Conservation (phyloP, 768 basidiomycete genomes). For the Rhizopogon roseolus region DNA sequence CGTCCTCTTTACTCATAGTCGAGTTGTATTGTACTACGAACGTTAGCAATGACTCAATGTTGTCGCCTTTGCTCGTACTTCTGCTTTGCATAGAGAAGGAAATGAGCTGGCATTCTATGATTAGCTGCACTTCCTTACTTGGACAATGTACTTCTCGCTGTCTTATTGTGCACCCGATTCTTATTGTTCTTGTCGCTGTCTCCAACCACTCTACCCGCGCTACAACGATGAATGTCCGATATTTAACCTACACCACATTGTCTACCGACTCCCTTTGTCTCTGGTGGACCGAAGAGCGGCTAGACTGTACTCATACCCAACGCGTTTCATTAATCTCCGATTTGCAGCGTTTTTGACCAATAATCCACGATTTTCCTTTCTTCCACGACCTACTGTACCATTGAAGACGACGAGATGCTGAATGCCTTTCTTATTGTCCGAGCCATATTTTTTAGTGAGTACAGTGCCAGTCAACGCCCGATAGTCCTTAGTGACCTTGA, state of each 20-base stretch:
- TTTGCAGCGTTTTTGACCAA: background rate
- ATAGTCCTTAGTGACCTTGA: background rate
- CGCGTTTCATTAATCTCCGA: background rate
- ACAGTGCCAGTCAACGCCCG: background rate
- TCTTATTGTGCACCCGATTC: constrained; percentile 11
- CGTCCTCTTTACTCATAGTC: too few relatives aligned
- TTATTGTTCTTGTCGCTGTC: constrained; percentile 17
- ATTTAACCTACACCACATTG: constrained; percentile 7
- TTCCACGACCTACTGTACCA: constrained; percentile 12
- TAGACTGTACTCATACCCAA: constrained; percentile 4
- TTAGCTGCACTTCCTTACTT: constrained; percentile 15
- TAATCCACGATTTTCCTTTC: background rate
- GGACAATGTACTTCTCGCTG: constrained; percentile 18
- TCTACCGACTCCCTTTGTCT: constrained; percentile 10
- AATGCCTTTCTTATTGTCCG: constrained; percentile 56
- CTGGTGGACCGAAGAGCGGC: constrained; percentile 14
- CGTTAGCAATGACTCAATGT: too few relatives aligned
- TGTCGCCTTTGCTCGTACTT: too few relatives aligned
- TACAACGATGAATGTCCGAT: constrained; percentile 5
- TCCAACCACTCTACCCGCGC: background rate
- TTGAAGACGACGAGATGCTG: constrained; percentile 26
- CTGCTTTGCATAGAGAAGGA: too few relatives aligned
- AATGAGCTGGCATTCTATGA: too few relatives aligned
- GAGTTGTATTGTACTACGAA: too few relatives aligned
- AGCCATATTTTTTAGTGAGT: constrained; percentile 53